A percentile compares a stretch with the other conserved stretches of the same genome.
Evolutionary conservation across 805 yeast genomes (phyloP).

Genomic region (Cyberlindnera amylophila): DNA sequence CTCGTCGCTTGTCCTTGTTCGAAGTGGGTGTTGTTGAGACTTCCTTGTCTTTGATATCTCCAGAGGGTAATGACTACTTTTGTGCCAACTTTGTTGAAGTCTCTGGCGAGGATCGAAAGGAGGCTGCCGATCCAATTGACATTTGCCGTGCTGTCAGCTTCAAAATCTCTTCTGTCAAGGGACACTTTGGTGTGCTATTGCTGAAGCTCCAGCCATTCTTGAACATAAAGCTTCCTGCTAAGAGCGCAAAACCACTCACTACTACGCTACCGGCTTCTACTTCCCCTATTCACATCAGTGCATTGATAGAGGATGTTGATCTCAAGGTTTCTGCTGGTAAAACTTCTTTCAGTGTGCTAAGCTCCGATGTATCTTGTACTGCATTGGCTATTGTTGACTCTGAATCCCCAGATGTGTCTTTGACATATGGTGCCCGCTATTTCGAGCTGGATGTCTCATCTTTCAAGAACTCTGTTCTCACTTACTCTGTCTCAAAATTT

Average conservation of each 20-base stretch:
- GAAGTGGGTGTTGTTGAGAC: slow-evolving; percentile 33
- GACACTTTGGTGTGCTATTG: slow-evolving; percentile 6
- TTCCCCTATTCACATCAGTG: slow-evolving; percentile 3
- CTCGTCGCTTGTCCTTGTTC: slow-evolving; percentile 9
- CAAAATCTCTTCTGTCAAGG: slow-evolving; percentile 8
- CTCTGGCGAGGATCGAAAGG: slow-evolving; percentile 7
- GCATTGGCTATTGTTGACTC: neutral
- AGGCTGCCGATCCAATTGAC: neutral
- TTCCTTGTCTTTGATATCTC: slow-evolving; percentile 6
- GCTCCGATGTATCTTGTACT: slow-evolving; percentile 10
- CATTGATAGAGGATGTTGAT: slow-evolving; percentile 12
- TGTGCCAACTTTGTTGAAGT: slow-evolving; percentile 30
- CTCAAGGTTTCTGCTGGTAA: slow-evolving; percentile 8
- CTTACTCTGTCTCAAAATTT: slow-evolving; percentile 12
- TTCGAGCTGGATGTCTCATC: slow-evolving; percentile 15
- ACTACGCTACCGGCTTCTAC: neutral
- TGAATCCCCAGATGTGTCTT: neutral
- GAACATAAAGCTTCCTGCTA: slow-evolving; percentile 2
- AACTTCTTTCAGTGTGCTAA: slow-evolving; percentile 5
- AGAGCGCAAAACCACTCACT: neutral
- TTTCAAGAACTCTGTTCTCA: slow-evolving; percentile 8
- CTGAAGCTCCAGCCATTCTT: slow-evolving; percentile 6
- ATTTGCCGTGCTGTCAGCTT: slow-evolving; percentile 1
- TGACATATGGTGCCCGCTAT: slow-evolving; percentile 11
- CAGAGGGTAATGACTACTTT: slow-evolving; percentile 19